Evolutionary conservation across 768 basidiomycete species (phyloP), one percentile per base, ranked within the genome.

Genomic region (Boletus tomentosulus): DNA sequence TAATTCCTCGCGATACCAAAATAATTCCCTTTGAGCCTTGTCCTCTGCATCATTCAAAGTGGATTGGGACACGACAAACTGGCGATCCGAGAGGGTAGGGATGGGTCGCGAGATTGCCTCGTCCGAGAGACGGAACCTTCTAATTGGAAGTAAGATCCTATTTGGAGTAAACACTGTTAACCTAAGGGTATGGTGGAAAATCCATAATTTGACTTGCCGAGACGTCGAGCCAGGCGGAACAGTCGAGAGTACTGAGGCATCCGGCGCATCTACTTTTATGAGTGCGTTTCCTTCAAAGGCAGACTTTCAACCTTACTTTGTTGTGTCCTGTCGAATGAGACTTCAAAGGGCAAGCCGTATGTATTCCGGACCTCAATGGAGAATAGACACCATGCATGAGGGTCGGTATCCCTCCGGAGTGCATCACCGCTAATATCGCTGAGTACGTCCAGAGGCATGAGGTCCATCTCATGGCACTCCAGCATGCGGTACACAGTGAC

Each of bases 401-500:
- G 77, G 47, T 84, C 78, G 28, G 72, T 76, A 24, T 77, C 70
- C 37, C 71, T 64, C 34, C 81, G 62, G 10, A 76, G 62, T 37
- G 55, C 62, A 10, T 60, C 62, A 43, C 57, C 57, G 42, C 45
- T 59, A 53, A 55, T 60, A 34, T 60, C 59, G 43, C 63, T 62
- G 43, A 62, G 58, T 47, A 57, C 45, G 34, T 58, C 51, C 55
- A 90, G 83, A 13, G 89, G 84, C 34, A 92, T 71, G 56, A 97
- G 76, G 59, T 91, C 86, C 84, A 98, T 87, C 37, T 78, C 77
- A 57, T 86, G 80, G 62, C 90, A 91, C 68, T 96, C 91, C 28
- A 98, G 82, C 78, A 95, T 95, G 60, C 91, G 90, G 66, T 98
- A 97, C 12, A 98, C 97, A 3, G 95, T 96, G 54, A 97, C 89